Evolutionary conservation across 306 rosid genomes (phyloP), one percentile per base, ranked within the genome.

Genomic region (Elaeagnus macrophylla): DNA sequence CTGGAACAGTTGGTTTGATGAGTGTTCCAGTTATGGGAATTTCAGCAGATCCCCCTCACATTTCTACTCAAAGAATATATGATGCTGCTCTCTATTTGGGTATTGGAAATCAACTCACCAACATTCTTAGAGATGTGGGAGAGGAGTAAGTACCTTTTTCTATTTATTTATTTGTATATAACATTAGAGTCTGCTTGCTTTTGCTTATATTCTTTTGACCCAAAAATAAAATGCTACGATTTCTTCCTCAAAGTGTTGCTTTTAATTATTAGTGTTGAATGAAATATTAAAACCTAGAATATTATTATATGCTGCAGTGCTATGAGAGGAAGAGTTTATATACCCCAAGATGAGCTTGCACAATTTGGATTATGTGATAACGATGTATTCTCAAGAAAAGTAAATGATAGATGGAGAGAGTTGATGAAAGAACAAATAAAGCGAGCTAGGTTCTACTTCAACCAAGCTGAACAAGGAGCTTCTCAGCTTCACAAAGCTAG

Each of bases 1-100:
- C 97, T 0, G 94, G 97, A 71, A 86, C 97, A 9, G 91, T 81
- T n/a, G 95, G 95, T 10, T 59, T 90, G 51, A 86, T 86, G 97
- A 86, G 81, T 65, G 97, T 86, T 51, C 94, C 95, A 10, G 53
- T 85, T 6, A 83, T 89, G 97, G 95, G 95, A 65, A 86, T 86
- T 18, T 86, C 88, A 44, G 72, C 87, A 1, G 84, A 89, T 20
- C 69, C 88, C 60, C 69, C 88, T 59, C 51, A 25, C 10, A 57
- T 75, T 51, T 72, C 94, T 19, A 40, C 83, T 58, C 85, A 79
- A 25, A 70, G 67, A 38, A 61, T 83, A 50, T 81, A 86, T 54
- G 59, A 73, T 64, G 71, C 88, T 57, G 95, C 97, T 53, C 75
- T 86, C 47, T 71, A 81, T 58, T 70, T 86, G 62, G 97, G 94